A percentile compares a stretch with the other conserved stretches of the same genome.
Evolutionary conservation across 1,284 basidiomycete genomes (phyloP).

Genomic region (Thecaphora thlaspeos): DNA sequence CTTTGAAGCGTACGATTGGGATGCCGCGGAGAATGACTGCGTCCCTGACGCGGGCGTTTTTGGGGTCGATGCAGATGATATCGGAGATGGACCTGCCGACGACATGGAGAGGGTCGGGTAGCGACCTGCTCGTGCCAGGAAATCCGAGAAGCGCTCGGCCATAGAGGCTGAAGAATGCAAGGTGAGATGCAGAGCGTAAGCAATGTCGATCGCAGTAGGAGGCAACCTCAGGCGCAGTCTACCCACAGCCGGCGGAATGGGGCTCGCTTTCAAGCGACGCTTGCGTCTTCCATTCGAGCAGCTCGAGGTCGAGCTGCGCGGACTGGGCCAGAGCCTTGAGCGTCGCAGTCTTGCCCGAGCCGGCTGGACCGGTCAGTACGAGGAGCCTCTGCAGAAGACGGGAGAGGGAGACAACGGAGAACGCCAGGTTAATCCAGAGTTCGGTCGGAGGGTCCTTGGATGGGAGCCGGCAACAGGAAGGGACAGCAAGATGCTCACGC

Average conservation of each 20-base stretch:
- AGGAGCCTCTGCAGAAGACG: constrained; percentile 65
- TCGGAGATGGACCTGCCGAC: constrained; percentile 2
- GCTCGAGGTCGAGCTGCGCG: constrained; percentile 72
- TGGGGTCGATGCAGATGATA: too few relatives aligned
- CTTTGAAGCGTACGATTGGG: not conserved
- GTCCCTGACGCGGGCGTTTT: too few relatives aligned
- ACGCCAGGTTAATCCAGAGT: too few relatives aligned
- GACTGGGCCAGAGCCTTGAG: constrained; percentile 68
- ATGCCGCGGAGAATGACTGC: not conserved
- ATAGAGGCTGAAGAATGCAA: constrained; percentile 11
- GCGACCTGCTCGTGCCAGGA: constrained; percentile 31
- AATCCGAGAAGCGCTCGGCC: constrained; percentile 41
- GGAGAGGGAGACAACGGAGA: not conserved
- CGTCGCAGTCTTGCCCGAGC: constrained; percentile 85
- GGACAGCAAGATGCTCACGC: constrained; percentile 49
- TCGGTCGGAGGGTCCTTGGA: not conserved
- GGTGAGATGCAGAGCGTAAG: too few relatives aligned
- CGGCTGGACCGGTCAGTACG: constrained; percentile 82
- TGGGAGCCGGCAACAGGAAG: not conserved
- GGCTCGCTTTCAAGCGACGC: not conserved
- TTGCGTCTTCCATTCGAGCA: constrained; percentile 80
- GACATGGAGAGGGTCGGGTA: constrained; percentile 20
- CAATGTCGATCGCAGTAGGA: too few relatives aligned
- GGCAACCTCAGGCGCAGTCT: not conserved
- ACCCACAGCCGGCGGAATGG: constrained; percentile 6